These are phyloP conservation scores for Talaromyces sp. DNA, from an alignment of 2,329 filamentous ascomycete genomes.

Conservation along the genomic window DNA sequence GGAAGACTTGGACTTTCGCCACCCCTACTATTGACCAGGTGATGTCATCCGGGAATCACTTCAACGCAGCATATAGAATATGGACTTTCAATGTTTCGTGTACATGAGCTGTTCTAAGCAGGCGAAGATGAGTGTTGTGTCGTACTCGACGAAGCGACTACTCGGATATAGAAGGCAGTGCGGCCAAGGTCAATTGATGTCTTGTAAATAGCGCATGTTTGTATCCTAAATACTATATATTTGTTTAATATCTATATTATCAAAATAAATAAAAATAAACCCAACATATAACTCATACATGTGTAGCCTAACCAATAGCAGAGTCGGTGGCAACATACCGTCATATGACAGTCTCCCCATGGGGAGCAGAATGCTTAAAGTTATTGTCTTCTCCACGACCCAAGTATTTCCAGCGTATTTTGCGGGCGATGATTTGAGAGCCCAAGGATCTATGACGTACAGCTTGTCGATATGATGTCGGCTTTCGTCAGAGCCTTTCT, in stretches of 20 bases:
- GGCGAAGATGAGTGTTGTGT: background rate
- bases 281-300: background rate
- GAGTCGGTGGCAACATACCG: constrained; percentile 1
- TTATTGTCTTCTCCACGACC: background rate
- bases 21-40: background rate
- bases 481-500: background rate
- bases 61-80: background rate
- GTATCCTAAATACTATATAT: background rate
- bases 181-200: background rate
- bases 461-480: background rate
- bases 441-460: background rate
- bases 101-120: background rate
- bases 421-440: background rate
- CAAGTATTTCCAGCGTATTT: background rate
- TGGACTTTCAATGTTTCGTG: background rate
- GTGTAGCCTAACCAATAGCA: background rate
- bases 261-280: background rate
- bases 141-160: background rate
- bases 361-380: background rate
- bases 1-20: background rate
- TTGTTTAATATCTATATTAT: background rate
- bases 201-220: background rate
- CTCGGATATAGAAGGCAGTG: background rate
- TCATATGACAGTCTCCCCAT: background rate
- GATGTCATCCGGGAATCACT: background rate